These are phyloP conservation scores for Ceratocystis colombiana DNA, from an alignment of 2,329 filamentous ascomycete genomes.

Conservation along the genomic window DNA sequence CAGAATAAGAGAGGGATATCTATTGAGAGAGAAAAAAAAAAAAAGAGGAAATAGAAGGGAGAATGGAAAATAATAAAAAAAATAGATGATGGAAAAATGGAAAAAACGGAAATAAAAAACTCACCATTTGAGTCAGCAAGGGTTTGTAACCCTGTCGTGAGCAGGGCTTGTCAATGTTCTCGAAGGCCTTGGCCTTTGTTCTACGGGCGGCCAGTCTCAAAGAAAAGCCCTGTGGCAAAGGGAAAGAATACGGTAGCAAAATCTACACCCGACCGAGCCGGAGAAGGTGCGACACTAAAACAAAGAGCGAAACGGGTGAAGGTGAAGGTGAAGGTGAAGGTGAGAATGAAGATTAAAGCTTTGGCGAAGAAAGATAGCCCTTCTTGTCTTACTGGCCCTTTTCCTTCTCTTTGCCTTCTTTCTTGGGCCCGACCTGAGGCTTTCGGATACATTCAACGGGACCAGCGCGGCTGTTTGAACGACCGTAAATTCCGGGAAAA, in stretches of 20 bases:
- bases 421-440: background rate
- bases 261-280: background rate
- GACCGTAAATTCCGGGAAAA: background rate
- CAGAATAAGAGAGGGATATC: too few relatives aligned
- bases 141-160: too few relatives aligned
- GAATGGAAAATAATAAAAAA: too few relatives aligned
- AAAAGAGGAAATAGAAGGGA: too few relatives aligned
- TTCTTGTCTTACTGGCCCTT: background rate
- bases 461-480: background rate
- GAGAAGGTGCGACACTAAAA: background rate
- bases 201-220: background rate
- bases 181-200: slow-evolving; percentile 1
- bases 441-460: background rate
- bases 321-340: too few relatives aligned
- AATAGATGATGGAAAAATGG: background rate
- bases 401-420: background rate
- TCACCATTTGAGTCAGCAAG: too few relatives aligned
- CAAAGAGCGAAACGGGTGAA: background rate
- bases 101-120: background rate
- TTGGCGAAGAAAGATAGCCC: too few relatives aligned
- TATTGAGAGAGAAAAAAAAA: too few relatives aligned
- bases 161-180: background rate
- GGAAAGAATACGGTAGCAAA: background rate
- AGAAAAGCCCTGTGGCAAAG: background rate
- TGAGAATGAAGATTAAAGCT: too few relatives aligned